Percentiles rank a stretch among this genome's conserved stretches.
phyloP scores from a whole-genome alignment of 2,329 filamentous ascomycete species.

The Cladosporium phlei region DNA sequence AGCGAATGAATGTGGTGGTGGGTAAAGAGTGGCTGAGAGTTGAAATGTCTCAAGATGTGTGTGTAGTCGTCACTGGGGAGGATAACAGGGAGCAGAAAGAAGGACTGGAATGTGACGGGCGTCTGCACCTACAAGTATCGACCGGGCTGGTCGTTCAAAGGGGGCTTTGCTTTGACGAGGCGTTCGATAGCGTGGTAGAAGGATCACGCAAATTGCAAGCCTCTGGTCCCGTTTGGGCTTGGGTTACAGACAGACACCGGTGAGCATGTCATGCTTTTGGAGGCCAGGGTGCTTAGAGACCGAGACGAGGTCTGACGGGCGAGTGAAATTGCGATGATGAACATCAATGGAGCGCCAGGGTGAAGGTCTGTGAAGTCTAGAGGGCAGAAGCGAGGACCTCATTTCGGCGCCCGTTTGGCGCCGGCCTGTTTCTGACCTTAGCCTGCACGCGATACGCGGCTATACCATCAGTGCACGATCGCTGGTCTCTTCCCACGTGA shows the following conservation, averaged over 20 bases:
- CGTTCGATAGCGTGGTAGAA: slow-evolving; percentile 11
- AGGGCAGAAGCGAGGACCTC: not conserved
- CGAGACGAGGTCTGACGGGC: not conserved
- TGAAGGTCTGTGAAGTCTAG: not conserved
- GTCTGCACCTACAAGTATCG: slow-evolving; percentile 9
- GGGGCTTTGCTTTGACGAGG: not conserved
- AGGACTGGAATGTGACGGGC: not conserved
- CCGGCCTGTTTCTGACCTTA: not conserved
- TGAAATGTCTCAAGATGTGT: slow-evolving; percentile 17
- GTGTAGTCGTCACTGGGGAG: not conserved
- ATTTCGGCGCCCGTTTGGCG: slow-evolving; percentile 5
- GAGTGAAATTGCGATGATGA: slow-evolving; percentile 4
- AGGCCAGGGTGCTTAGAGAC: not conserved
- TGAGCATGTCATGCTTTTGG: slow-evolving; percentile 2
- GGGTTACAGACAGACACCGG: slow-evolving; percentile 1
- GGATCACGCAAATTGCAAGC: slow-evolving; percentile 10
- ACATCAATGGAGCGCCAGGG: not conserved
- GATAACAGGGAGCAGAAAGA: not conserved
- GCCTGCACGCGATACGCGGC: not conserved
- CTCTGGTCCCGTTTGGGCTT: slow-evolving; percentile 3
- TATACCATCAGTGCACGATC: not conserved
- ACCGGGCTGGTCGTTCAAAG: not conserved
- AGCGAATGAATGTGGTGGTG: slow-evolving; percentile 7
- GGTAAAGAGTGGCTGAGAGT: slow-evolving; percentile 27
- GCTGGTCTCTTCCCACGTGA: not conserved